Conservation (phyloP, 2,329 filamentous ascomycete species). For the Ramularia endophylla region DNA sequence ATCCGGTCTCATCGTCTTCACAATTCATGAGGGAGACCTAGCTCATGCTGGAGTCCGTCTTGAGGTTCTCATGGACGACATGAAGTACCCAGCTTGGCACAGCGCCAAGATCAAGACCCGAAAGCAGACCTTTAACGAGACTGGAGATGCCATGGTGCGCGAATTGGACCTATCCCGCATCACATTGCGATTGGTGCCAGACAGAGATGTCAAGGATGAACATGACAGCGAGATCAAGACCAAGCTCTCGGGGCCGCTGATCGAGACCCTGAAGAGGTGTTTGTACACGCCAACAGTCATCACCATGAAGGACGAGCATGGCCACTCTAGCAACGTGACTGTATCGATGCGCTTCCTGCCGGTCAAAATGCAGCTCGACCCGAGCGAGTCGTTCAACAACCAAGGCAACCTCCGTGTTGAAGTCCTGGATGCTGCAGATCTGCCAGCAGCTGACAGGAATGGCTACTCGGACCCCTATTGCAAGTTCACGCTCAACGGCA, state of each 20-base stretch:
- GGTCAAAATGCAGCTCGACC: constrained; percentile 87
- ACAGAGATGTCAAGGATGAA: constrained; percentile 65
- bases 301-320: constrained; percentile 70
- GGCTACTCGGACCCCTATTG: constrained; percentile 97
- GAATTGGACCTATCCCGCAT: constrained; percentile 96
- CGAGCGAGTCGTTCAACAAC: constrained; percentile 97
- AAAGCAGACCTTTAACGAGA: constrained; percentile 75
- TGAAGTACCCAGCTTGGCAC: constrained; percentile 82
- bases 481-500: constrained; percentile 85
- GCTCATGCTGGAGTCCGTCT: constrained; percentile 69
- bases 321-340: constrained; percentile 70
- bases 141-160: constrained; percentile 89
- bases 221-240: constrained; percentile 70
- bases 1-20: constrained; percentile 90
- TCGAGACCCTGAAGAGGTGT: constrained; percentile 74
- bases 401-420: constrained; percentile 95
- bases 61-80: constrained; percentile 90
- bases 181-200: constrained; percentile 79
- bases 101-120: constrained; percentile 69
- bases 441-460: constrained; percentile 93
- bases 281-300: constrained; percentile 86
- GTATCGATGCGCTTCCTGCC: constrained; percentile 94
- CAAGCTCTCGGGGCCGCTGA: constrained; percentile 75
- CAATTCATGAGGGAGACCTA: constrained; percentile 83
- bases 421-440: constrained; percentile 73